Percentiles rank a stretch among this genome's conserved stretches.
Conservation (phyloP, 495 filamentous ascomycete species). For the Xylaria telfairii region DNA sequence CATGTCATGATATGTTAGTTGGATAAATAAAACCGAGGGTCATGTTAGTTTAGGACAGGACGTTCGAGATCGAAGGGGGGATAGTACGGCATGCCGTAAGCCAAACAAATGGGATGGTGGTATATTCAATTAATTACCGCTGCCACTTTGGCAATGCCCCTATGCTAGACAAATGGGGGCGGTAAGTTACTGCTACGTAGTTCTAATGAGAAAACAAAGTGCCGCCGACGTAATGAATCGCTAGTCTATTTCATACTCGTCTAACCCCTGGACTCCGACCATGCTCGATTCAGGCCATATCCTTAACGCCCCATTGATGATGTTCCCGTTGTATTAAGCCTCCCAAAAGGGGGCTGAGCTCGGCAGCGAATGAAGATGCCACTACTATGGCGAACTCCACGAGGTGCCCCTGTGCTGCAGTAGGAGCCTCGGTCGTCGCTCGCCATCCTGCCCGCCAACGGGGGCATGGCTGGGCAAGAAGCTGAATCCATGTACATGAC, state of each 20-base stretch:
- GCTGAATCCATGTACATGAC: constrained; percentile 36
- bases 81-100: background rate
- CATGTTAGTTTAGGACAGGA: background rate
- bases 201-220: background rate
- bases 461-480: constrained; percentile 38
- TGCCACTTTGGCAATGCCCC: background rate
- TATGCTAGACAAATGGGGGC: background rate
- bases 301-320: constrained; percentile 5
- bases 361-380: background rate
- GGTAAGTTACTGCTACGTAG: background rate
- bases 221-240: background rate
- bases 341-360: background rate
- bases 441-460: constrained; percentile 31
- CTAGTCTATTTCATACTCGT: constrained; percentile 3
- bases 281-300: background rate
- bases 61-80: background rate
- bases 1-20: background rate
- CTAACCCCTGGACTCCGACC: background rate
- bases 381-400: background rate
- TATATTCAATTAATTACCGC: background rate
- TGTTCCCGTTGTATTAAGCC: background rate
- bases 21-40: background rate
- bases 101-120: background rate
- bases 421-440: constrained; percentile 35
- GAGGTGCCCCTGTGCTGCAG: constrained; percentile 33